phyloP scores from a whole-genome alignment of 768 basidiomycete species.

The Mycena metata region DNA sequence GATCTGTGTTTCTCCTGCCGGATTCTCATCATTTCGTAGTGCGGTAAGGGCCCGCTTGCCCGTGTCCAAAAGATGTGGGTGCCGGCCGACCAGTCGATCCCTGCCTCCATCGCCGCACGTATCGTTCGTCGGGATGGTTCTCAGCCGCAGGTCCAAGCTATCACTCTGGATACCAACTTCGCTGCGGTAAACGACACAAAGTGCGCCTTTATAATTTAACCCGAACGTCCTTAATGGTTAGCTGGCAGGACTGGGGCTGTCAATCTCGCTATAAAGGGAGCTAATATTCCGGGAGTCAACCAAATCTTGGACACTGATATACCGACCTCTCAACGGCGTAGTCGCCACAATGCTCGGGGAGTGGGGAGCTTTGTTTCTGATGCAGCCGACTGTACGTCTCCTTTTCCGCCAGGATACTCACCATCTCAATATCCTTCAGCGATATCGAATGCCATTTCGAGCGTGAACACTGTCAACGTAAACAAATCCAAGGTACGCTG shows the following conservation, averaged over 20 bases:
- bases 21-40: slow-evolving; percentile 7
- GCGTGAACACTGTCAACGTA: slow-evolving; percentile 47
- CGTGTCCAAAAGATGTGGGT: slow-evolving; percentile 46
- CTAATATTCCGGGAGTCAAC: slow-evolving; percentile 27
- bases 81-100: slow-evolving; percentile 47
- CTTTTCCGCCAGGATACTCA: too few relatives aligned
- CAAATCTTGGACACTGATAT: background rate
- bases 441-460: slow-evolving; percentile 14
- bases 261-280: slow-evolving; percentile 21
- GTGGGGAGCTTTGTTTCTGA: slow-evolving; percentile 2
- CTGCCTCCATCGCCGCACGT: slow-evolving; percentile 33
- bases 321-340: slow-evolving; percentile 9
- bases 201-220: slow-evolving; percentile 6
- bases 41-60: slow-evolving; percentile 46
- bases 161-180: slow-evolving; percentile 49
- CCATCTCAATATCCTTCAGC: background rate
- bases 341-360: slow-evolving; percentile 8
- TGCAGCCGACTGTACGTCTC: slow-evolving; percentile 9
- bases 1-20: background rate
- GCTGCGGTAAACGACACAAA: slow-evolving; percentile 33
- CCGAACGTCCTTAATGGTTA: background rate
- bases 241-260: slow-evolving; percentile 25
- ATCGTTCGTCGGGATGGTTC: slow-evolving; percentile 40
- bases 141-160: slow-evolving; percentile 40
- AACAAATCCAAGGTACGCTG: slow-evolving; percentile 42